These are phyloP conservation scores for Solanum infundibuliforme DNA, from an alignment of 257 asterid genomes.

Conservation along the genomic window DNA sequence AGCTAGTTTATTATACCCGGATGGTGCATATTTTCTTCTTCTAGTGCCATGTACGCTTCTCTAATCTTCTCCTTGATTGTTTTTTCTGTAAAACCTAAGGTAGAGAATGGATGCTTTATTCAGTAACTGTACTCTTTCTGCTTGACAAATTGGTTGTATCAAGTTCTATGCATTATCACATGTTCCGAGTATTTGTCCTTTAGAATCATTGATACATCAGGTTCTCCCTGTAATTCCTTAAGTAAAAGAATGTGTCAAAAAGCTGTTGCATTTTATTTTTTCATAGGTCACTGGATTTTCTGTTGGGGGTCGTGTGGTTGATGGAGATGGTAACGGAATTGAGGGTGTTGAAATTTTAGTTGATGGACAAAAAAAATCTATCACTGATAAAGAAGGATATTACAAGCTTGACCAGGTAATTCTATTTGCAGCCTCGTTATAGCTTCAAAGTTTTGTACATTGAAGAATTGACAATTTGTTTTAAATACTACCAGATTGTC, in stretches of 20 bases:
- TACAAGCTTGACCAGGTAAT: constrained; percentile 97
- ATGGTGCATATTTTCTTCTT: neutral
- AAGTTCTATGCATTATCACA: neutral
- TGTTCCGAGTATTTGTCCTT: neutral
- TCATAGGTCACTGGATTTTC: constrained; percentile 94
- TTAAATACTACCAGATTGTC: neutral
- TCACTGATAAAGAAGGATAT: constrained; percentile 74
- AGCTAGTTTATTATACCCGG: neutral
- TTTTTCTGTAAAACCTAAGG: neutral
- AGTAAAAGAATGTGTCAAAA: neutral
- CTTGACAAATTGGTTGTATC: neutral
- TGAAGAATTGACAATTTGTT: neutral
- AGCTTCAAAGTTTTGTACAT: neutral
- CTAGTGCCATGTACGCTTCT: neutral
- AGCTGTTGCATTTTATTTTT: constrained; percentile 6
- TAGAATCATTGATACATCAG: neutral
- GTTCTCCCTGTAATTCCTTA: neutral
- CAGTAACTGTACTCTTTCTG: neutral
- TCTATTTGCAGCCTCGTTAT: neutral
- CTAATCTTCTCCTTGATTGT: neutral
- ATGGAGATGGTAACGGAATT: constrained; percentile 72
- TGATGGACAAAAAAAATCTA: constrained; percentile 75
- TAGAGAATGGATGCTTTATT: neutral
- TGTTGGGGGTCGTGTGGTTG: constrained; percentile 95
- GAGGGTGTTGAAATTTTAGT: constrained; percentile 57